Percentiles rank a stretch among this genome's conserved stretches.
Evolutionary conservation across 345 rosid species (phyloP).

Genomic region (Acer negundo): DNA sequence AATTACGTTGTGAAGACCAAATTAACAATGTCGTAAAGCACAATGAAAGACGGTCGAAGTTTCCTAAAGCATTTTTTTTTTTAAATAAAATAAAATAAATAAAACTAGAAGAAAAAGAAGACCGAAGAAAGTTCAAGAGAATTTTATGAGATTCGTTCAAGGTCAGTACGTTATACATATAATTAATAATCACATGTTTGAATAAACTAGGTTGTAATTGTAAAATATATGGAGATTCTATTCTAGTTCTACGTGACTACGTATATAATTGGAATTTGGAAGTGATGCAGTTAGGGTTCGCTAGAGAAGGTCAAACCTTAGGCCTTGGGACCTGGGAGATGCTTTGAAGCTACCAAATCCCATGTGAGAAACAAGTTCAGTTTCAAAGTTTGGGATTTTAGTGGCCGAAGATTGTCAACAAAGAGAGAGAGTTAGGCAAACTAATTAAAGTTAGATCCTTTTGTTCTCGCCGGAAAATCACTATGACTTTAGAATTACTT

Average conservation of each 20-base stretch:
- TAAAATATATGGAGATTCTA: background rate
- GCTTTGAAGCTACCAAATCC: constrained; percentile 13
- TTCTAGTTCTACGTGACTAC: no score
- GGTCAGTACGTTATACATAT: background rate
- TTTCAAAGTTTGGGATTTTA: constrained; percentile 16
- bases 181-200: background rate
- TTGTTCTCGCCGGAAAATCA: background rate
- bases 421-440: constrained; percentile 25
- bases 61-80: constrained; percentile 2
- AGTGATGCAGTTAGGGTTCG: background rate
- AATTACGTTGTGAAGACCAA: no score
- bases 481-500: constrained; percentile 7
- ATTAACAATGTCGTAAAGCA: background rate
- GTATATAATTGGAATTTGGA: background rate
- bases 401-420: constrained; percentile 22
- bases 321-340: constrained; percentile 5
- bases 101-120: background rate
- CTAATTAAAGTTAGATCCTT: constrained; percentile 10
- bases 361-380: constrained; percentile 14
- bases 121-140: background rate
- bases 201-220: background rate
- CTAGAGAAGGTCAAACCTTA: constrained; percentile 19
- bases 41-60: background rate
- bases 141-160: background rate
- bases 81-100: background rate